These are phyloP conservation scores for Nitzschia putrida DNA, from an alignment of 108 stramenopile species.

Conservation along the genomic window DNA sequence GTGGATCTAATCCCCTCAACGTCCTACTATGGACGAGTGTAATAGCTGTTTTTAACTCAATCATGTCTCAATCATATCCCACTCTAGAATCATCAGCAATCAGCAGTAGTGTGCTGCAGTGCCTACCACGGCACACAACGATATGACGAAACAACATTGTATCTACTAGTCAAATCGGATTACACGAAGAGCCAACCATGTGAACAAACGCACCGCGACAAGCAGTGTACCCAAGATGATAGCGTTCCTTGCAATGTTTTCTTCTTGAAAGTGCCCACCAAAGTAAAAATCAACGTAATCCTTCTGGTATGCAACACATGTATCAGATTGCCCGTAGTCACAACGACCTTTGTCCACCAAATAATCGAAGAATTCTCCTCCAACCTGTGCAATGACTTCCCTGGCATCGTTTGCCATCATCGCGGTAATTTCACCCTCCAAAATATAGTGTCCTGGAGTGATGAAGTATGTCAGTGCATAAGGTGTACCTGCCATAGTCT, in stretches of 20 bases:
- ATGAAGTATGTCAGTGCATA: conserved; percentile 53
- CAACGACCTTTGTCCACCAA: conserved; percentile 25
- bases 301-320: conserved; percentile 33
- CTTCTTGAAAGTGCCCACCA: conserved; percentile 44
- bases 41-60: too few relatives aligned
- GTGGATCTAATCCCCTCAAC: neutral
- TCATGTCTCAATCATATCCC: too few relatives aligned
- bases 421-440: conserved; percentile 55
- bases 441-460: conserved; percentile 65
- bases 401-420: conserved; percentile 42
- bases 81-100: too few relatives aligned
- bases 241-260: conserved; percentile 37
- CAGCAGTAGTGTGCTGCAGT: too few relatives aligned
- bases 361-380: conserved; percentile 45
- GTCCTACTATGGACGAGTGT: too few relatives aligned
- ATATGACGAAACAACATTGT: too few relatives aligned
- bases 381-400: conserved; percentile 30
- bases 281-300: conserved; percentile 58
- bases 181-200: conserved; percentile 51
- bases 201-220: conserved; percentile 38
- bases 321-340: neutral
- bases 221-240: conserved; percentile 48
- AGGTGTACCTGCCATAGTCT: conserved; percentile 36
- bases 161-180: conserved; percentile 38
- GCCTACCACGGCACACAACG: too few relatives aligned